phyloP scores from a whole-genome alignment of 768 basidiomycete genomes.

The Leucocoprinus leucothites region DNA sequence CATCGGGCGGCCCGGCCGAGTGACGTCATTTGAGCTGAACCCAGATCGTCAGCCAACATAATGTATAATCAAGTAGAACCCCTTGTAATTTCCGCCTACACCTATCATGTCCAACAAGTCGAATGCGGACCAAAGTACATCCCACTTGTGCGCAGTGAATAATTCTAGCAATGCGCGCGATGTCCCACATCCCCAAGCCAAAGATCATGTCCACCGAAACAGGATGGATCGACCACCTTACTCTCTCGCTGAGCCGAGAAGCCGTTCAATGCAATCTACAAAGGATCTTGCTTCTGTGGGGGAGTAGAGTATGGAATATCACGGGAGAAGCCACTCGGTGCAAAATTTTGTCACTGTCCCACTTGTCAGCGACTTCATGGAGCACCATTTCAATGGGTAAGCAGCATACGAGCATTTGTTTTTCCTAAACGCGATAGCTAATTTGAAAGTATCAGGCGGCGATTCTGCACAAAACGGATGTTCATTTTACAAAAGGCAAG shows the following conservation, averaged over 20 bases:
- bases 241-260: background rate
- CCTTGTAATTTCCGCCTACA: no score
- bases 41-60: no score
- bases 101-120: no score
- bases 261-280: background rate
- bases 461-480: constrained; percentile 13
- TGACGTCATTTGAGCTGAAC: no score
- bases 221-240: constrained; percentile 8
- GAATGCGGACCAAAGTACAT: no score
- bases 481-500: constrained; percentile 7
- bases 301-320: constrained; percentile 3
- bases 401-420: background rate
- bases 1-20: no score
- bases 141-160: no score
- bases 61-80: no score
- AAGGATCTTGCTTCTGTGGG: constrained; percentile 1
- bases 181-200: background rate
- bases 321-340: constrained; percentile 7
- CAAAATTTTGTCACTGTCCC: constrained; percentile 14
- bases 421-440: no score
- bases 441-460: constrained; percentile 4
- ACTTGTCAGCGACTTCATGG: constrained; percentile 14
- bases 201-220: constrained; percentile 6
- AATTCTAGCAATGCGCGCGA: background rate
- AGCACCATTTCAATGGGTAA: constrained; percentile 16